These are phyloP conservation scores for Gossypium armourianum DNA, from an alignment of 441 rosid species.

Conservation along the genomic window DNA sequence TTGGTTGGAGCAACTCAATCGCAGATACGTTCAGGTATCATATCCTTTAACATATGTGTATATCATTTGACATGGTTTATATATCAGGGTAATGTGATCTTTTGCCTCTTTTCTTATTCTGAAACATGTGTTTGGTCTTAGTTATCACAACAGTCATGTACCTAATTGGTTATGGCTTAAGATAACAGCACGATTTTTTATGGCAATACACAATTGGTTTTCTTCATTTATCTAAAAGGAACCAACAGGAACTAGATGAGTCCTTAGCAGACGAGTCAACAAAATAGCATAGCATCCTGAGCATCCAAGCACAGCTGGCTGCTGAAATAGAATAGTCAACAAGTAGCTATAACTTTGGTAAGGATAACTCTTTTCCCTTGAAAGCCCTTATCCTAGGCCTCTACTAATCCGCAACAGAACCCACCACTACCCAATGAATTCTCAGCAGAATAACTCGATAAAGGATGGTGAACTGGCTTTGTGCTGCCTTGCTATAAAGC, in stretches of 20 bases:
- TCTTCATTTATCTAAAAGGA: background rate
- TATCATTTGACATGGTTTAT: background rate
- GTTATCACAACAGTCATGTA: background rate
- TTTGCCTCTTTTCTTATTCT: background rate
- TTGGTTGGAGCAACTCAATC: conserved; percentile 91
- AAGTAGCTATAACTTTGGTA: background rate
- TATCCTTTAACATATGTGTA: background rate
- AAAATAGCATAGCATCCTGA: background rate
- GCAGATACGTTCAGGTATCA: conserved; percentile 78
- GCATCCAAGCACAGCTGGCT: background rate
- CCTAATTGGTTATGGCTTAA: conserved; percentile 2
- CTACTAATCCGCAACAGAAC: background rate
- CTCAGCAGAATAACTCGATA: background rate
- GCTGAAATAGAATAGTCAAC: background rate
- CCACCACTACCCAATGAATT: background rate
- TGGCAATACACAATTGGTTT: background rate
- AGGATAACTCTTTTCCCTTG: background rate
- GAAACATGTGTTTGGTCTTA: background rate
- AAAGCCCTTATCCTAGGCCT: background rate
- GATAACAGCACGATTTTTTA: background rate
- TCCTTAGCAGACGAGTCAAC: background rate
- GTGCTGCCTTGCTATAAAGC: background rate
- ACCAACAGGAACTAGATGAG: background rate
- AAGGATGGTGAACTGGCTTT: background rate
- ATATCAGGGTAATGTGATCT: background rate